Base-by-base conservation (phyloP, 768 basidiomycete genomes). In the Lactarius psammicola region DNA sequence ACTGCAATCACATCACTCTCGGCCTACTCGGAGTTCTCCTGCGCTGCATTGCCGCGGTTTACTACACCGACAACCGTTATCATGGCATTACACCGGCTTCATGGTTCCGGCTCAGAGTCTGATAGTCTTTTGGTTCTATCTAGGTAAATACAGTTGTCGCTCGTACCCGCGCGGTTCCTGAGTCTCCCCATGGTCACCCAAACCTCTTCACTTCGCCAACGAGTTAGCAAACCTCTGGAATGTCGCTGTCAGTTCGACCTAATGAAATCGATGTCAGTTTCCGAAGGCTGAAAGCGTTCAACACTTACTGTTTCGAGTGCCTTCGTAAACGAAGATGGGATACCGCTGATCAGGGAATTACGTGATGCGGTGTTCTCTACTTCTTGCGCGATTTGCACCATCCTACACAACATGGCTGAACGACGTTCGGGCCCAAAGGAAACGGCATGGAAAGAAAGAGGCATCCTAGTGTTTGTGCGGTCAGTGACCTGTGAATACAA, bases 191-290 rank as follows among this genome's bases (percentile, higher is more conserved):
- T n/a, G n/a, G n/a, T n/a, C n/a, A n/a, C n/a, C n/a, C n/a, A n/a
- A n/a, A n/a, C n/a, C n/a, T n/a, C n/a, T n/a, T n/a, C n/a, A n/a
- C 68, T 83, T 86, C 67, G 77, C 76, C 73, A 86, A 71, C 1
- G 85, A 84, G 60, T 84, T 81, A 1, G 85, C 84, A 60, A 86
- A 79, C 30, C 81, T 81, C 28, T 85, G 72, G 78, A 86, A 86
- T 1, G 85, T 83, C 68, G 84, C 77, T 1, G 84, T 81, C 7
- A 86, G 77, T 65, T 79, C 78, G 18, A 86, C 76, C 85, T 86
- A 65, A 13, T 13, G 38, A 65, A 30, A 4, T 26, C 23, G 46
- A 56, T 42, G 56, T 42, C 20, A 56, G 34, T 18, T 26, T 13
- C 15, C 15, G 17, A 56, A 17, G 6, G 10, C n/a, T 10, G 18